These are phyloP conservation scores for Lumnitzera racemosa DNA, from an alignment of 345 rosid species.

Conservation along the genomic window DNA sequence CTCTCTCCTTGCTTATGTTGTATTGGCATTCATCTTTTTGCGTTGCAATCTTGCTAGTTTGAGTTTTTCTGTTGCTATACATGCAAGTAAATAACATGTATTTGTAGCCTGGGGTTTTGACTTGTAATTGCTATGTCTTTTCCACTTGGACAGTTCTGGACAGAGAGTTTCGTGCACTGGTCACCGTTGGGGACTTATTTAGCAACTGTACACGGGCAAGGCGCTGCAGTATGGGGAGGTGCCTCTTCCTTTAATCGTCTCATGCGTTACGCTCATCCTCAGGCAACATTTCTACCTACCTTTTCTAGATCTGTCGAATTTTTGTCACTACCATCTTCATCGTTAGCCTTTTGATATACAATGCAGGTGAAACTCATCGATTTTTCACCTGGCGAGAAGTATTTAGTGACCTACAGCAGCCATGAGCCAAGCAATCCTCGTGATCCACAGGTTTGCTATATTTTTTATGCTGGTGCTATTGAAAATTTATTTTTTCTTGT, in stretches of 20 bases:
- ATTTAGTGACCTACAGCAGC: slow-evolving; percentile 86
- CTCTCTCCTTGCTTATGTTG: no score
- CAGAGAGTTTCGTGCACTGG: slow-evolving; percentile 94
- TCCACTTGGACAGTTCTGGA: slow-evolving; percentile 67
- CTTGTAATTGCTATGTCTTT: background rate
- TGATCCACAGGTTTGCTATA: slow-evolving; percentile 56
- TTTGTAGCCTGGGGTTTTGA: background rate
- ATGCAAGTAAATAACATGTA: no score
- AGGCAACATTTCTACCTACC: slow-evolving; percentile 29
- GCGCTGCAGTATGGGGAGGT: slow-evolving; percentile 98
- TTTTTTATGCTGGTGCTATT: background rate
- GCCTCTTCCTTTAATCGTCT: slow-evolving; percentile 71
- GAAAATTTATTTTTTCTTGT: no score
- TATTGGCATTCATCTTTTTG: no score
- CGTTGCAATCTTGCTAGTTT: no score
- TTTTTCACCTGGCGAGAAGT: slow-evolving; percentile 90
- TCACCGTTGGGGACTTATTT: slow-evolving; percentile 90
- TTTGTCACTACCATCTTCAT: background rate
- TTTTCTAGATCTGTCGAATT: background rate
- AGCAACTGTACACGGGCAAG: slow-evolving; percentile 92
- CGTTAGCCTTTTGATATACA: slow-evolving; percentile 6
- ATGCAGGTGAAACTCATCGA: slow-evolving; percentile 81
- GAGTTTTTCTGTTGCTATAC: no score
- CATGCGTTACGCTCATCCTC: slow-evolving; percentile 88
- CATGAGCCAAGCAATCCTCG: slow-evolving; percentile 96